Conservation (phyloP, 2,329 filamentous ascomycete genomes). For the Fusarium pilosicola region DNA sequence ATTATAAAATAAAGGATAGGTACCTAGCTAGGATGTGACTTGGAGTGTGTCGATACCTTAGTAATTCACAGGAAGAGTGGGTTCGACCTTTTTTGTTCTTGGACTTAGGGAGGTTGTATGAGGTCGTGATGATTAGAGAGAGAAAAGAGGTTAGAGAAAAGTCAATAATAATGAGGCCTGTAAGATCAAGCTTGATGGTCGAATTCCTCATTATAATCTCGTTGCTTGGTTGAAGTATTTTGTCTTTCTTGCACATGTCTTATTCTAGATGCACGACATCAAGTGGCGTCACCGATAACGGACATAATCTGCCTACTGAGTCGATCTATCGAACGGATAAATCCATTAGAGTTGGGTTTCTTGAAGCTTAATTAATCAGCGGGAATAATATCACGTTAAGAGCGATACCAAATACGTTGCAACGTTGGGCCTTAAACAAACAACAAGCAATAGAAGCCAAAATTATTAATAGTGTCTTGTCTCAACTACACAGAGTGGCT, state of each 20-base stretch:
- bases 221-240: conserved; percentile 6
- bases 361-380: background rate
- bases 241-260: background rate
- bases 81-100: background rate
- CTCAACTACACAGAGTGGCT: background rate
- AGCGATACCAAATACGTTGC: background rate
- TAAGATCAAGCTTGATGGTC: background rate
- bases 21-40: background rate
- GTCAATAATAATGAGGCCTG: background rate
- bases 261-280: conserved; percentile 18
- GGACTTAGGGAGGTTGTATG: background rate
- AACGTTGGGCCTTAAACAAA: background rate
- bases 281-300: conserved; percentile 36
- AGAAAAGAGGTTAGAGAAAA: background rate
- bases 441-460: background rate
- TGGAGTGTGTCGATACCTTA: background rate
- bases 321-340: background rate
- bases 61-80: background rate
- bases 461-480: background rate
- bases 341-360: background rate
- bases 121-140: background rate
- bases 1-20: background rate
- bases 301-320: conserved; percentile 1
- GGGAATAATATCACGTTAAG: background rate
- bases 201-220: background rate